phyloP scores from a whole-genome alignment of 495 filamentous ascomycete species.

The Penicillium tannophilum region DNA sequence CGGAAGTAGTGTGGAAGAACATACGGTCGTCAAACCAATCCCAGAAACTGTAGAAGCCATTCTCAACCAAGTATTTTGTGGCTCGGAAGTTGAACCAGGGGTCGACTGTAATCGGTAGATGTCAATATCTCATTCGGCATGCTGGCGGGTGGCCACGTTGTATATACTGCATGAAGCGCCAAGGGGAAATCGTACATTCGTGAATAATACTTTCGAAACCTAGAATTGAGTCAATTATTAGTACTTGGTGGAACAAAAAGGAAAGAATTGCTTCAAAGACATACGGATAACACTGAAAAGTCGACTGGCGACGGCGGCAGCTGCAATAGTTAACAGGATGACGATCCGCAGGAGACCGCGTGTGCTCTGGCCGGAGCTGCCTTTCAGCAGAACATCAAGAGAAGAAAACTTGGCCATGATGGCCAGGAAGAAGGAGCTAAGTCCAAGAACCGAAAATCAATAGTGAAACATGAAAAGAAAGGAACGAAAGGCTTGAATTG shows the following conservation, averaged over 20 bases:
- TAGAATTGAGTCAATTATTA: slow-evolving; percentile 36
- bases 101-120: slow-evolving; percentile 66
- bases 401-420: slow-evolving; percentile 56
- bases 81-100: slow-evolving; percentile 99
- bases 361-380: slow-evolving; percentile 70
- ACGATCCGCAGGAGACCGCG: slow-evolving; percentile 85
- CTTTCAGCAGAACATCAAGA: slow-evolving; percentile 63
- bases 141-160: slow-evolving; percentile 12
- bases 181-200: slow-evolving; percentile 73
- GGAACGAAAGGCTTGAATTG: slow-evolving; percentile 42
- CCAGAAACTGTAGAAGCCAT: slow-evolving; percentile 99
- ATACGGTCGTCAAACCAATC: slow-evolving; percentile 99
- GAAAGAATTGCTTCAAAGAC: slow-evolving; percentile 31
- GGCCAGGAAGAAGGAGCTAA: slow-evolving; percentile 43
- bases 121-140: slow-evolving; percentile 24
- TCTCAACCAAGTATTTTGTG: slow-evolving; percentile 92
- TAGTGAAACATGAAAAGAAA: slow-evolving; percentile 33
- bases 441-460: slow-evolving; percentile 31
- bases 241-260: neutral
- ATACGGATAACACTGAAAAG: slow-evolving; percentile 97
- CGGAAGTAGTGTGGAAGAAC: slow-evolving; percentile 26
- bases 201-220: slow-evolving; percentile 99
- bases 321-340: slow-evolving; percentile 91
- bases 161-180: slow-evolving; percentile 10
- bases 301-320: slow-evolving; percentile 88